phyloP scores from a whole-genome alignment of 2,329 filamentous ascomycete genomes.

The Metarhizium anisopliae region DNA sequence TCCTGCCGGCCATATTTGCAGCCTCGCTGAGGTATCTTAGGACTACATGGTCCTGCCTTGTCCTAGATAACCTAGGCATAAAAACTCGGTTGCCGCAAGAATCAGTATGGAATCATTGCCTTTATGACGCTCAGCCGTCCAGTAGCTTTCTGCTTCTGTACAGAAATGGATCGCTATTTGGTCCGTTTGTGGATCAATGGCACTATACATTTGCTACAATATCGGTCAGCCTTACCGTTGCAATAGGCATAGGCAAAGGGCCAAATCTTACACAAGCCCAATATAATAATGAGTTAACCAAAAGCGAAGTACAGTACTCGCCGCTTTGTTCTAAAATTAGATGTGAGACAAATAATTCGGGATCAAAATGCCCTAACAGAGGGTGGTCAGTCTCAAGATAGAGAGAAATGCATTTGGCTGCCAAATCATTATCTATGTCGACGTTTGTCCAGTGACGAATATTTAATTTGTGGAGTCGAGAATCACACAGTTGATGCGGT shows the following conservation, averaged over 20 bases:
- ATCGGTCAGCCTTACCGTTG: not conserved
- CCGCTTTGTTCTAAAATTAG: slow-evolving; percentile 13
- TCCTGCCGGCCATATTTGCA: slow-evolving; percentile 15
- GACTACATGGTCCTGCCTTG: slow-evolving; percentile 21
- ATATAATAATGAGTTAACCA: slow-evolving; percentile 26
- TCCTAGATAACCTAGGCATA: slow-evolving; percentile 22
- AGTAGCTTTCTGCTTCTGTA: slow-evolving; percentile 17
- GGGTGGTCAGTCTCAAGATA: slow-evolving; percentile 29
- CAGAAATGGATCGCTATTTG: slow-evolving; percentile 13
- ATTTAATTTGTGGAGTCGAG: slow-evolving; percentile 15
- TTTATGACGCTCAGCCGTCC: slow-evolving; percentile 11
- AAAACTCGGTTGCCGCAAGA: slow-evolving; percentile 20
- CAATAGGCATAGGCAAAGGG: too few relatives aligned
- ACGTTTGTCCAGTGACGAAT: slow-evolving; percentile 24
- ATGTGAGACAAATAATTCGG: slow-evolving; percentile 24
- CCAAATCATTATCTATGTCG: slow-evolving; percentile 21
- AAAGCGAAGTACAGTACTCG: slow-evolving; percentile 22
- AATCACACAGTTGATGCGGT: slow-evolving; percentile 13
- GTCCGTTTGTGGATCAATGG: slow-evolving; percentile 17
- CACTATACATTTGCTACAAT: slow-evolving; percentile 25
- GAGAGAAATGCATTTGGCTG: slow-evolving; percentile 22
- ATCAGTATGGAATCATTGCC: slow-evolving; percentile 13
- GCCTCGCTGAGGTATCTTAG: slow-evolving; percentile 17
- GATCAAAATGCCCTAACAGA: slow-evolving; percentile 26
- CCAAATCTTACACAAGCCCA: slow-evolving; percentile 22